Conservation (phyloP, 306 rosid species). For the Ormosia semicastrata region DNA sequence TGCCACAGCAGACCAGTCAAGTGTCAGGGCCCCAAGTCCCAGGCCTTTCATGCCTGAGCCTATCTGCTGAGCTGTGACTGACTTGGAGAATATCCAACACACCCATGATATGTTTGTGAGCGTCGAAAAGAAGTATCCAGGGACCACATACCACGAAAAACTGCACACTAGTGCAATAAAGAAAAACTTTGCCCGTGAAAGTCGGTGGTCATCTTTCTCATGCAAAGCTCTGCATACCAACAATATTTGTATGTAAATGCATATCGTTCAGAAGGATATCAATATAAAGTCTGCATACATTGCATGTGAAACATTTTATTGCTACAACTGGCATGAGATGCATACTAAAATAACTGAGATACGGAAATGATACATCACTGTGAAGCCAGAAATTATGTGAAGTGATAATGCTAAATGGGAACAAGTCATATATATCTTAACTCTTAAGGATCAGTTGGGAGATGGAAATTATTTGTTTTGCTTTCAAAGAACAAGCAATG, state of each 20-base stretch:
- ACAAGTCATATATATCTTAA: not conserved
- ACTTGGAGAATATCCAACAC: constrained; percentile 77
- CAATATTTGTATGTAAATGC: not conserved
- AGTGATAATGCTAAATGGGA: not conserved
- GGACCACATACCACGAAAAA: constrained; percentile 66
- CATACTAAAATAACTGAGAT: not conserved
- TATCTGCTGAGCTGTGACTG: constrained; percentile 78
- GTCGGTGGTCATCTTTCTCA: constrained; percentile 56
- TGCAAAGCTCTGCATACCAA: constrained; percentile 67
- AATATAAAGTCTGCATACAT: not conserved
- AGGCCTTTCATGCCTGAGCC: constrained; percentile 85
- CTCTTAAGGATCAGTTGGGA: not conserved
- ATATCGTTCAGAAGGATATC: not conserved
- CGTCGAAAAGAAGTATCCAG: constrained; percentile 73
- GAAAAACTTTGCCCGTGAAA: constrained; percentile 69
- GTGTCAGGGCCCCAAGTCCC: constrained; percentile 75
- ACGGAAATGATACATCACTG: not conserved
- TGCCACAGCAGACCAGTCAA: constrained; percentile 71
- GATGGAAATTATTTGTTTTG: not conserved
- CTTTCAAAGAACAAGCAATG: not conserved
- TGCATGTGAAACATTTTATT: constrained; percentile 4
- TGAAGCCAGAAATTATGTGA: not conserved
- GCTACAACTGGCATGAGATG: not conserved
- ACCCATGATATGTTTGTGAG: constrained; percentile 83
- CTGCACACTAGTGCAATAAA: constrained; percentile 64